Evolutionary conservation across 2,329 filamentous ascomycete species (phyloP), one percentile per base, ranked within the genome.

Genomic region (Fusarium brachygibbosum): DNA sequence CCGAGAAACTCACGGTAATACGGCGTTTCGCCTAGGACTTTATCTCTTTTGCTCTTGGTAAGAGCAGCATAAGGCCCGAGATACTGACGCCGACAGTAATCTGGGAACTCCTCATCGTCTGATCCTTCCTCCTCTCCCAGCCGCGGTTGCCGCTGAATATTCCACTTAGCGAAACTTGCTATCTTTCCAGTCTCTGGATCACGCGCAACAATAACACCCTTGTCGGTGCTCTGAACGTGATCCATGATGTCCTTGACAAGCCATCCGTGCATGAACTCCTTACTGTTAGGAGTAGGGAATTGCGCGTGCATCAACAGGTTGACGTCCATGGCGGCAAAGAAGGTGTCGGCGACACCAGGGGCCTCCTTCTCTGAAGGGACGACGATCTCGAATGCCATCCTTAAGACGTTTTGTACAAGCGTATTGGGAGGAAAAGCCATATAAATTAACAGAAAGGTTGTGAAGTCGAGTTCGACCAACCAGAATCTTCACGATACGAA

Each of bases 231-330:
- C 7, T 60, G 55, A 11, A 79, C 63, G 58, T 79, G 76, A 57
- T 70, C 63, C 48, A 75, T 53, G 23, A 76, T 77, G 55, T 82
- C 74, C 31, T 62, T 69, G 25, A 61, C 64, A 31, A 83, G 66
- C 70, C 75, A 81, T 6, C 49, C 58, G 37, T 67, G 71, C 21
- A 81, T 74, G 9, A 73, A 76, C 11, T 50, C 57, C 31, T 77
- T 71, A 45, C 75, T 76, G 17, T 76, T 71, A 9, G 67, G 51
- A 9, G 74, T 77, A 16, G 81, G 80, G 54, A 82, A 82, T 63
- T 83, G 79, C 2, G 78, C 78, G 56, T 81, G 79, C 44, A 81
- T 77, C 25, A 82, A 63, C 14, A 76, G 63, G 66, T 83, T 82
- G 37, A 70, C 61, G 45, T 79, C 74, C 81, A 82, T 83, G 45